Base-by-base conservation (phyloP, 2,329 filamentous ascomycete genomes). In the Talaromyces sp. region DNA sequence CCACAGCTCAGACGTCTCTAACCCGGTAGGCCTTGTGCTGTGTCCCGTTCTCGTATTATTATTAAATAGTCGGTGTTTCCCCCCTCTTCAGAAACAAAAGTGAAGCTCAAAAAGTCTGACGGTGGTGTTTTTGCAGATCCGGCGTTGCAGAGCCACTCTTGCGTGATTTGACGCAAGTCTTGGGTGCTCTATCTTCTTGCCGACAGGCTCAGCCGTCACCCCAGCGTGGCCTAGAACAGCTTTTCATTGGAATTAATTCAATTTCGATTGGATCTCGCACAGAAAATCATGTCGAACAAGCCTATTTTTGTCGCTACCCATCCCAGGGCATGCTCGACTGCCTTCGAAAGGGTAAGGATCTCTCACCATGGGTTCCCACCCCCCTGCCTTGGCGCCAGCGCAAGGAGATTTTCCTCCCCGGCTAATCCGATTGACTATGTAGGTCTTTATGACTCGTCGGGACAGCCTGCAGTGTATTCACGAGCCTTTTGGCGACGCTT, bases 371-470 rank as follows among this genome's bases (percentile, higher is more conserved):
- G 41, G 41, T 46, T 46, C n/a, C 41, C 58, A 46, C 43, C 54
- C 35, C 35, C 38, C 55, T 21, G 43, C n/a, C 9, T 7, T 46
- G 43, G 21, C 43, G 43, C 43, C 8, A 46, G 43, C 19, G 51
- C n/a, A 46, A 46, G 21, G 21, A 52, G 24, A 41, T 11, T 19
- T 19, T 21, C 32, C 32, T 65, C 60, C 63, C 52, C 54, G 61
- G 41, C 64, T 58, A 41, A 59, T 57, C 52, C 31, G 26, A 29
- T 55, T 19, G 14, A 19, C 12, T 32, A 21, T 29, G 17, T 66
- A 94, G 90, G 92, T 97, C 65, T 97, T 99, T 76, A 97, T 97
- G 93, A 96, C 92, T 68, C 89, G 91, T 67, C 85, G 85, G 67
- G 88, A 96, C 70, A 87, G 83, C 58, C 83, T 97, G 62, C 82